phyloP scores from a whole-genome alignment of 306 rosid genomes.

The Malus sieversii region DNA sequence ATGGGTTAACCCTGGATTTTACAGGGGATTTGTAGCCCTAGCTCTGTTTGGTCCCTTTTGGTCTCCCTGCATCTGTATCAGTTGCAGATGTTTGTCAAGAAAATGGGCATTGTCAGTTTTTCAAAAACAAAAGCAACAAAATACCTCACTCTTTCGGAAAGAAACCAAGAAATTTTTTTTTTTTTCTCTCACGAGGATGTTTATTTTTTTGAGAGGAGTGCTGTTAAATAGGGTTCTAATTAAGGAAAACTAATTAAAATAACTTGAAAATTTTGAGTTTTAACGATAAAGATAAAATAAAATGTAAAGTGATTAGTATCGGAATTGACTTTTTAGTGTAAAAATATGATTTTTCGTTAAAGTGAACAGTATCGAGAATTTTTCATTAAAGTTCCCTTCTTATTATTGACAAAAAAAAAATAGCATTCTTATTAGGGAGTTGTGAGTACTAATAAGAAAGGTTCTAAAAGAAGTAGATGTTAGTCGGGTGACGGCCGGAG shows the following conservation, averaged over 20 bases:
- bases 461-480: no score
- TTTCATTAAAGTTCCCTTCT: no score
- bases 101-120: background rate
- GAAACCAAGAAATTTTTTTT: background rate
- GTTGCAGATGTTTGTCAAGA: background rate
- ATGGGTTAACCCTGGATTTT: conserved; percentile 4
- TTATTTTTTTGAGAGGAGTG: background rate
- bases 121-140: background rate
- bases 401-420: no score
- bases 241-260: no score
- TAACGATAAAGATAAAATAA: no score
- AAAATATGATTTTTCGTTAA: no score
- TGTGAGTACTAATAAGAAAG: background rate
- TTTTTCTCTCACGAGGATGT: no score
- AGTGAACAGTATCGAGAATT: rapidly evolving
- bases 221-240: no score
- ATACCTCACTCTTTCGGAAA: background rate
- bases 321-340: no score
- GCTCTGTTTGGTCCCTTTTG: background rate
- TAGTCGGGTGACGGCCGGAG: no score
- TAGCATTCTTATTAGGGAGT: background rate
- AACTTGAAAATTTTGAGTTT: no score
- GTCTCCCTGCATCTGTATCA: background rate
- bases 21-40: conserved; percentile 25
- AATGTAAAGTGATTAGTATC: no score